A percentile compares a stretch with the other conserved stretches of the same genome.
phyloP scores from a whole-genome alignment of 1,284 basidiomycete species.

The Puccinia triticina region DNA sequence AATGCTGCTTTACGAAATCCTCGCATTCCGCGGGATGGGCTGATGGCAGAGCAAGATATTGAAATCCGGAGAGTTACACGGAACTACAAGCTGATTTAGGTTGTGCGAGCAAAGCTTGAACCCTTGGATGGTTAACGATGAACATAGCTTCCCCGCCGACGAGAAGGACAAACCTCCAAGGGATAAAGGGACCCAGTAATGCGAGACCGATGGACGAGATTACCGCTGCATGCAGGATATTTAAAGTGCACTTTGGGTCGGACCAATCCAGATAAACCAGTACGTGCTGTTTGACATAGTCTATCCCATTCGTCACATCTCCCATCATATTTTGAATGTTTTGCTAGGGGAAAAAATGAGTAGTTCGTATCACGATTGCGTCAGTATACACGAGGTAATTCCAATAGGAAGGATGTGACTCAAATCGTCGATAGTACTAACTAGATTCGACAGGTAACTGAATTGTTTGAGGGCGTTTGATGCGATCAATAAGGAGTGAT shows the following conservation, averaged over 20 bases:
- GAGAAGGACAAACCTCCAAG: conserved; percentile 57
- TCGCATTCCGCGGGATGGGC: neutral
- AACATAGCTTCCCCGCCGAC: conserved; percentile 58
- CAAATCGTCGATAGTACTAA: neutral
- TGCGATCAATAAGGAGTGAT: conserved; percentile 46
- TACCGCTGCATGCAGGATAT: conserved; percentile 57
- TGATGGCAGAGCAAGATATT: neutral
- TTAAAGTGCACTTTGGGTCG: conserved; percentile 57
- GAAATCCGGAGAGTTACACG: neutral
- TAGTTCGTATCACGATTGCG: neutral
- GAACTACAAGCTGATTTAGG: neutral
- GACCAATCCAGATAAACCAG: conserved; percentile 60
- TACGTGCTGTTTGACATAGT: conserved; percentile 57
- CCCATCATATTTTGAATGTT: conserved; percentile 52
- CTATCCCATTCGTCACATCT: conserved; percentile 47
- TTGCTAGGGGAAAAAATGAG: conserved; percentile 28
- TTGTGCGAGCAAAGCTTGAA: conserved; percentile 51
- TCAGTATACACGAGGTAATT: neutral
- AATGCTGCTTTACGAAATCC: no score
- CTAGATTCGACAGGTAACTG: conserved; percentile 44
- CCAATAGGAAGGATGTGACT: neutral
- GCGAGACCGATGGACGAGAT: conserved; percentile 57
- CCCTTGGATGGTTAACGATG: conserved; percentile 58
- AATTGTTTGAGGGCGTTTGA: neutral
- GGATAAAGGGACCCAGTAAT: conserved; percentile 57